A percentile compares a stretch with the other conserved stretches of the same genome.
Evolutionary conservation across 495 filamentous ascomycete genomes (phyloP).

Genomic region (Xylaria acuta): DNA sequence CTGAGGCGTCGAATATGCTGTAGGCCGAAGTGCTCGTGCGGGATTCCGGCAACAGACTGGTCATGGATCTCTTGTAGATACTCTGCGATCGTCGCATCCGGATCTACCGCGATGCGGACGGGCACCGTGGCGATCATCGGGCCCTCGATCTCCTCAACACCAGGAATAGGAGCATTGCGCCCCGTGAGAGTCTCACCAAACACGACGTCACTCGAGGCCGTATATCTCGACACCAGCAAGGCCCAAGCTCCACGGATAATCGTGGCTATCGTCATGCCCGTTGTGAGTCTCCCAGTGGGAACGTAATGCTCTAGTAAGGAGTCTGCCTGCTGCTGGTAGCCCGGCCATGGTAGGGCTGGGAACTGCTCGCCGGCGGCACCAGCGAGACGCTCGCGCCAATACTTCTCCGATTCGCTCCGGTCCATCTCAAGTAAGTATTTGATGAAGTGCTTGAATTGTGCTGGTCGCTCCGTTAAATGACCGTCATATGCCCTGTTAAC

Average conservation of each 20-base stretch:
- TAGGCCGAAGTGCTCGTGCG: constrained; percentile 72
- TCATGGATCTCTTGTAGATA: constrained; percentile 61
- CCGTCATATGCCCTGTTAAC: constrained; percentile 52
- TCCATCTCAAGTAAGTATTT: constrained; percentile 48
- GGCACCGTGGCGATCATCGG: constrained; percentile 72
- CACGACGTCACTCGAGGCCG: constrained; percentile 57
- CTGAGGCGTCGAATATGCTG: constrained; percentile 70
- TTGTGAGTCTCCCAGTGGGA: constrained; percentile 42
- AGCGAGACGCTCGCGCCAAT: constrained; percentile 53
- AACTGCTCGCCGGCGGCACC: constrained; percentile 63
- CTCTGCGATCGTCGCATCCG: constrained; percentile 37
- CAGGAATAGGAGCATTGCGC: constrained; percentile 57
- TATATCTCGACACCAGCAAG: constrained; percentile 60
- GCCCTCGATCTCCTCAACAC: constrained; percentile 60
- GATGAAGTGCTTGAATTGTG: constrained; percentile 55
- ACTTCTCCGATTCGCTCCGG: constrained; percentile 41
- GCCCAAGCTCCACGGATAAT: constrained; percentile 70
- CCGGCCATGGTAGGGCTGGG: constrained; percentile 59
- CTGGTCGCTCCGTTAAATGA: constrained; percentile 49
- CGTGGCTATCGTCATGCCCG: constrained; percentile 61
- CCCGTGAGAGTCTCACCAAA: constrained; percentile 65
- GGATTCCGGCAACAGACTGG: constrained; percentile 57
- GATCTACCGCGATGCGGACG: constrained; percentile 55
- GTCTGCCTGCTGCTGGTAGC: constrained; percentile 61
- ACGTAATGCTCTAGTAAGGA: constrained; percentile 60